These are phyloP conservation scores for Neurospora intermedia DNA, from an alignment of 495 filamentous ascomycete species.

Conservation along the genomic window DNA sequence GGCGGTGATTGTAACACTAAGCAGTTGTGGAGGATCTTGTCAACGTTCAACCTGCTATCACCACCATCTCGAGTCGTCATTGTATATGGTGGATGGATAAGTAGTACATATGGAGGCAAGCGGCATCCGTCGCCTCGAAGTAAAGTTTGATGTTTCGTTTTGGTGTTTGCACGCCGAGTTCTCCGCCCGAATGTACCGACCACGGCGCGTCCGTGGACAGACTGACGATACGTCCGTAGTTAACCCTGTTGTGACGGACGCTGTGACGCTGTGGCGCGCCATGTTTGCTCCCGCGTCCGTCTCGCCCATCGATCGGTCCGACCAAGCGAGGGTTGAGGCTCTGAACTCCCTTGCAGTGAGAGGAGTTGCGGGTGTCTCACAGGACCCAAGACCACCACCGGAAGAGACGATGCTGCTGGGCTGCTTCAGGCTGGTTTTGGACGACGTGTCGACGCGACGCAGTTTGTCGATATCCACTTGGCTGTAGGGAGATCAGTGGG, in stretches of 20 bases:
- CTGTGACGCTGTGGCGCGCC: background rate
- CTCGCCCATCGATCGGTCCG: background rate
- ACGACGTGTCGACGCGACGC: no score
- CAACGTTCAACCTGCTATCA: background rate
- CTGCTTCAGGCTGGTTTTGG: no score
- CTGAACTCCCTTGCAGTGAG: background rate
- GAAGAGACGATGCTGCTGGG: no score
- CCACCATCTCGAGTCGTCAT: background rate
- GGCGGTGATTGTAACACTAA: background rate
- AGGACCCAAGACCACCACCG: background rate
- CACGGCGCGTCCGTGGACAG: background rate
- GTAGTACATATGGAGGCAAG: background rate
- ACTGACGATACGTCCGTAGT: background rate
- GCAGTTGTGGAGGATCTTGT: background rate
- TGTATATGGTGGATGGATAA: background rate
- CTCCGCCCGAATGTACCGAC: background rate
- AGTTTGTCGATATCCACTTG: background rate
- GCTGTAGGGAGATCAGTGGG: background rate
- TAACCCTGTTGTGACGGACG: background rate
- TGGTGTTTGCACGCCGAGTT: background rate
- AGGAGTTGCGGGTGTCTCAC: background rate
- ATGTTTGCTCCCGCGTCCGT: background rate
- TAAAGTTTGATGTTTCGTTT: background rate
- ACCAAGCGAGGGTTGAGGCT: background rate
- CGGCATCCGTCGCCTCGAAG: background rate